These are phyloP conservation scores for Leucosporidium yakuticum DNA, from an alignment of 768 basidiomycete species.

Conservation along the genomic window DNA sequence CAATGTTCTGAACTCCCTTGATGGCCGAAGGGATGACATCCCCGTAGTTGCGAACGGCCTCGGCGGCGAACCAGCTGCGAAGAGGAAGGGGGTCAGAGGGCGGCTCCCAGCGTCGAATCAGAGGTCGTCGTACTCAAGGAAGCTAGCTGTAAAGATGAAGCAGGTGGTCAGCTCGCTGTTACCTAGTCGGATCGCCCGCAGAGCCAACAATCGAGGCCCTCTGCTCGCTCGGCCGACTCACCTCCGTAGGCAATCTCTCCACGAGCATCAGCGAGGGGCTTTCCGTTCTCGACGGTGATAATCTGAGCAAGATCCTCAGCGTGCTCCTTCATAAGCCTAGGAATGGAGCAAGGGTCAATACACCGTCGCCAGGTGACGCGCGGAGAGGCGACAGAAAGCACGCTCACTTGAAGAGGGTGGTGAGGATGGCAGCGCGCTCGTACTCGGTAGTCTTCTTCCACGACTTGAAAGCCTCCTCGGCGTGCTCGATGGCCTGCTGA, in stretches of 20 bases:
- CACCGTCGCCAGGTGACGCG: not conserved
- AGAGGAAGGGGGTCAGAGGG: not conserved
- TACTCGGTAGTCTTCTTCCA: slow-evolving; percentile 87
- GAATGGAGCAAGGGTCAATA: too few relatives aligned
- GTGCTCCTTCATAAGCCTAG: slow-evolving; percentile 66
- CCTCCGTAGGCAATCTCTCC: slow-evolving; percentile 80
- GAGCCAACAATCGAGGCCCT: slow-evolving; percentile 51
- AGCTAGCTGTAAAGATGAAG: slow-evolving; percentile 22
- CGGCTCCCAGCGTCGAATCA: not conserved
- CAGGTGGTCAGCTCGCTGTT: not conserved
- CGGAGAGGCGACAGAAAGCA: not conserved
- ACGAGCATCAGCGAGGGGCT: slow-evolving; percentile 76
- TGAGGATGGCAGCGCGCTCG: slow-evolving; percentile 70
- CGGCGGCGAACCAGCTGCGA: slow-evolving; percentile 58
- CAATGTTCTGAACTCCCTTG: slow-evolving; percentile 67
- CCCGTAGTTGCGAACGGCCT: slow-evolving; percentile 87
- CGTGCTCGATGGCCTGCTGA: slow-evolving; percentile 76
- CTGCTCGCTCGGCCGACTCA: slow-evolving; percentile 42
- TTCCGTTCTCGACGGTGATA: slow-evolving; percentile 84
- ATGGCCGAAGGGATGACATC: slow-evolving; percentile 76
- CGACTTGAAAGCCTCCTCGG: slow-evolving; percentile 67
- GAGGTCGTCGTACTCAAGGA: slow-evolving; percentile 20
- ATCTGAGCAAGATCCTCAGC: slow-evolving; percentile 71
- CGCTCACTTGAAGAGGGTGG: slow-evolving; percentile 58
- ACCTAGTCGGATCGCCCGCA: not conserved